These are phyloP conservation scores for Stylonectria norvegica DNA, from an alignment of 2,329 filamentous ascomycete genomes.

Conservation along the genomic window DNA sequence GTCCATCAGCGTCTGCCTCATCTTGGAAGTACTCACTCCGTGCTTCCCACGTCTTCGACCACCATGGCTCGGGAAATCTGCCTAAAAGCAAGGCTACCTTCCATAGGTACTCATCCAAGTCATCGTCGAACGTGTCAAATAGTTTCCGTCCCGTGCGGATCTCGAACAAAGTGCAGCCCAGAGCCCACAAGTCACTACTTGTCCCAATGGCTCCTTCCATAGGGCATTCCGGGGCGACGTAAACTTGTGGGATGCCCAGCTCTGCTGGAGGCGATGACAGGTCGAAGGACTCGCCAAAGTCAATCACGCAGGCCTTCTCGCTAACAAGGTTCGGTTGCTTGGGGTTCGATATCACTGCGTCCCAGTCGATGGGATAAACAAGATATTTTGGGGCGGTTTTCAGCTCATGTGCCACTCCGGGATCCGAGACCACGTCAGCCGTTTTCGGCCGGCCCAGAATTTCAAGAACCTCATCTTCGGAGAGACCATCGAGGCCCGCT, in stretches of 20 bases:
- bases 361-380: conserved; percentile 22
- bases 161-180: conserved; percentile 30
- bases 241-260: conserved; percentile 23
- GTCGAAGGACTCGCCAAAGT: conserved; percentile 14
- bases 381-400: conserved; percentile 19
- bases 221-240: conserved; percentile 25
- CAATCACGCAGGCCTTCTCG: conserved; percentile 6
- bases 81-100: conserved; percentile 24
- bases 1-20: conserved; percentile 12
- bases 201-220: conserved; percentile 20
- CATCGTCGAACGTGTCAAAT: conserved; percentile 24
- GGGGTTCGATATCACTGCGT: conserved; percentile 1
- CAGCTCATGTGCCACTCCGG: conserved; percentile 4
- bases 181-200: conserved; percentile 26
- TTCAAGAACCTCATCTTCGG: conserved; percentile 15
- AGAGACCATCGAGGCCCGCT: conserved; percentile 16
- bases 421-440: conserved; percentile 3
- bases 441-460: conserved; percentile 11
- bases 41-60: conserved; percentile 24
- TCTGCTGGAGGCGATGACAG: conserved; percentile 5
- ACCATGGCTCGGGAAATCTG: conserved; percentile 30
- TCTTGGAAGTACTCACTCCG: conserved; percentile 21
- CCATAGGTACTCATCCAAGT: conserved; percentile 23
- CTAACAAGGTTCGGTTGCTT: too few relatives aligned
- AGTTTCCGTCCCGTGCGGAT: conserved; percentile 28